Percentiles rank a stretch among this genome's conserved stretches.
phyloP scores from a whole-genome alignment of 2,329 filamentous ascomycete species.

The Trichoderma sp. region DNA sequence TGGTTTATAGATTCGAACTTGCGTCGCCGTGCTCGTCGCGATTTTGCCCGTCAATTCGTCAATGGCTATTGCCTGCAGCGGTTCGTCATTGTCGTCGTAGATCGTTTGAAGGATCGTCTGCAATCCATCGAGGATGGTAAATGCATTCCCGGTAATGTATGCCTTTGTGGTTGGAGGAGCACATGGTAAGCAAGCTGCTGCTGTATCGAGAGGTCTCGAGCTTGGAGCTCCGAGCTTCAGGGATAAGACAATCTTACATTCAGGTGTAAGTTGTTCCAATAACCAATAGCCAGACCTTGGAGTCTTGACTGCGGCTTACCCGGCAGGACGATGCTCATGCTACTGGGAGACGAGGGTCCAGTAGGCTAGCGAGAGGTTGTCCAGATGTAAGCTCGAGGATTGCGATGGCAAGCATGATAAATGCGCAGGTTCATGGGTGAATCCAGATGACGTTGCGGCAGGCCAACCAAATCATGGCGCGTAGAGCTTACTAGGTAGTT shows the following conservation, averaged over 20 bases:
- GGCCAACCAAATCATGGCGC: not conserved
- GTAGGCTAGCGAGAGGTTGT: not conserved
- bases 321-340: conserved; percentile 76
- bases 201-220: not conserved
- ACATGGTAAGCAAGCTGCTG: not conserved
- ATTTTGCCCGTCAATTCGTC: conserved; percentile 84
- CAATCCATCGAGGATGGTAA: conserved; percentile 76
- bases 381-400: conserved; percentile 13
- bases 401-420: conserved; percentile 11
- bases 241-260: conserved; percentile 53
- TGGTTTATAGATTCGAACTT: conserved; percentile 76
- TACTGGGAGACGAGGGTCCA: conserved; percentile 28
- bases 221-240: not conserved
- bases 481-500: not conserved
- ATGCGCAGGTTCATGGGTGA: not conserved
- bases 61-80: conserved; percentile 72
- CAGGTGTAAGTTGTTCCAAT: conserved; percentile 70
- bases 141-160: conserved; percentile 86
- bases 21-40: conserved; percentile 65
- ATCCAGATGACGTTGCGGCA: not conserved
- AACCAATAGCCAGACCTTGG: conserved; percentile 71
- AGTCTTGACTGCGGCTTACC: conserved; percentile 75
- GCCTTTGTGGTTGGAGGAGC: conserved; percentile 48
- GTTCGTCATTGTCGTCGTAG: conserved; percentile 73
- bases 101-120: conserved; percentile 81